Percentiles rank a stretch among this genome's conserved stretches.
Evolutionary conservation across 768 basidiomycete genomes (phyloP).

Genomic region (Inosperma sp.): DNA sequence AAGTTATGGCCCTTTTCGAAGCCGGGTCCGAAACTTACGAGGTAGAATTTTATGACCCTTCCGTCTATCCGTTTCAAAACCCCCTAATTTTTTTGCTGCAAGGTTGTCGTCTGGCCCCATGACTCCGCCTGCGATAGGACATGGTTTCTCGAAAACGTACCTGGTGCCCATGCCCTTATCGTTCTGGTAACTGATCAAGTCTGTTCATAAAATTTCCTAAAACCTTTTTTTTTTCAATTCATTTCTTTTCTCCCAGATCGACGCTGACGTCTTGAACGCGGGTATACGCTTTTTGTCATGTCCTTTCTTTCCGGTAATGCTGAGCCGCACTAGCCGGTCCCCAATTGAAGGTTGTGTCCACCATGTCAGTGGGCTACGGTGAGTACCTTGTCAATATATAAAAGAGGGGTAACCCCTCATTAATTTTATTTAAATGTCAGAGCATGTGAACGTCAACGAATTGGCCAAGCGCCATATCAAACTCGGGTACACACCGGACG

Average conservation of each 20-base stretch:
- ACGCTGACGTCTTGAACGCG: constrained; percentile 66
- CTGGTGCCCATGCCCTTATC: constrained; percentile 58
- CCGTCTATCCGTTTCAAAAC: too few relatives aligned
- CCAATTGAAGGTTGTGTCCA: constrained; percentile 76
- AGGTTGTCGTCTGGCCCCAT: constrained; percentile 45
- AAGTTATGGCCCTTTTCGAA: constrained; percentile 55
- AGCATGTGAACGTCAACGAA: constrained; percentile 70
- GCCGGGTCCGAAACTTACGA: constrained; percentile 23
- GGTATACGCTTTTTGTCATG: constrained; percentile 26
- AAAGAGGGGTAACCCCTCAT: not conserved
- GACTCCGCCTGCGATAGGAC: constrained; percentile 51
- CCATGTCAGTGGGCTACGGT: constrained; percentile 92
- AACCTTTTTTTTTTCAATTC: not conserved
- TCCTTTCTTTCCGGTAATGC: not conserved
- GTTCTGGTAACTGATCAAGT: constrained; percentile 75
- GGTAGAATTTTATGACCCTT: not conserved
- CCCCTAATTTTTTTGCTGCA: too few relatives aligned
- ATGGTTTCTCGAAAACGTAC: constrained; percentile 72
- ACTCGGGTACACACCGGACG: constrained; percentile 90
- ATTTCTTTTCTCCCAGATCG: constrained; percentile 56
- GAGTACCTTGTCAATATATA: constrained; percentile 12
- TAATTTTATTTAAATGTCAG: constrained; percentile 34
- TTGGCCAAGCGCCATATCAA: constrained; percentile 57
- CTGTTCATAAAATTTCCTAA: not conserved
- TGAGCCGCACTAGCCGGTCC: constrained; percentile 53